Evolutionary conservation across 2,329 filamentous ascomycete genomes (phyloP).

Genomic region (Aspergillus cejpii): DNA sequence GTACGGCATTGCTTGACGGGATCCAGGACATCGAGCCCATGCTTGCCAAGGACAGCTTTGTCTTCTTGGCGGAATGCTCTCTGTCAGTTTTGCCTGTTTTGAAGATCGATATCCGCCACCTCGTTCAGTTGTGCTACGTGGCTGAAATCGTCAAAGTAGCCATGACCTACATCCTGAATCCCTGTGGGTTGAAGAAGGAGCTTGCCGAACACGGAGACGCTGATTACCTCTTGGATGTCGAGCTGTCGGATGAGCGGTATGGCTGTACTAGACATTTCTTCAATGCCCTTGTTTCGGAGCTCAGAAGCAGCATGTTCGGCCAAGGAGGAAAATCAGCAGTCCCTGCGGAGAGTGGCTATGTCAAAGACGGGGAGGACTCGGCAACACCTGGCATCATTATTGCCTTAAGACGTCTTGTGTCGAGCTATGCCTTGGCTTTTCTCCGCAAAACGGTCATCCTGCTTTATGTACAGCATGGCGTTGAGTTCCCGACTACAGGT

Average conservation of each 20-base stretch:
- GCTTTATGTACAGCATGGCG: conserved; percentile 78
- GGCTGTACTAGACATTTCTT: conserved; percentile 33
- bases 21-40: conserved; percentile 38
- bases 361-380: conserved; percentile 34
- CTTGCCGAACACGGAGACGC: conserved; percentile 26
- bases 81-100: conserved; percentile 63
- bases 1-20: conserved; percentile 30
- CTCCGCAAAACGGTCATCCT: conserved; percentile 78
- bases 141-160: conserved; percentile 84
- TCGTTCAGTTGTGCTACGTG: conserved; percentile 80
- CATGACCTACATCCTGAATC: conserved; percentile 46
- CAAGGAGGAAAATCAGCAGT: conserved; percentile 31
- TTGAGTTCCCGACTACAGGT: conserved; percentile 72
- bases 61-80: conserved; percentile 71
- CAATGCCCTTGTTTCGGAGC: conserved; percentile 33
- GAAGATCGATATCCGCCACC: conserved; percentile 65
- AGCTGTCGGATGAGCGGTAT: conserved; percentile 27
- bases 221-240: conserved; percentile 20
- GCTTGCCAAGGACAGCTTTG: conserved; percentile 35
- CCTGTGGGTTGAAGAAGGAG: conserved; percentile 33
- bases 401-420: conserved; percentile 44
- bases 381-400: conserved; percentile 29
- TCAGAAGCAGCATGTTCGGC: conserved; percentile 34
- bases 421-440: conserved; percentile 83
- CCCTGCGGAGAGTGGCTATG: conserved; percentile 34